These are phyloP conservation scores for Trypanosomatidae sp. DNA, from an alignment of 208 protist species.

Conservation along the genomic window DNA sequence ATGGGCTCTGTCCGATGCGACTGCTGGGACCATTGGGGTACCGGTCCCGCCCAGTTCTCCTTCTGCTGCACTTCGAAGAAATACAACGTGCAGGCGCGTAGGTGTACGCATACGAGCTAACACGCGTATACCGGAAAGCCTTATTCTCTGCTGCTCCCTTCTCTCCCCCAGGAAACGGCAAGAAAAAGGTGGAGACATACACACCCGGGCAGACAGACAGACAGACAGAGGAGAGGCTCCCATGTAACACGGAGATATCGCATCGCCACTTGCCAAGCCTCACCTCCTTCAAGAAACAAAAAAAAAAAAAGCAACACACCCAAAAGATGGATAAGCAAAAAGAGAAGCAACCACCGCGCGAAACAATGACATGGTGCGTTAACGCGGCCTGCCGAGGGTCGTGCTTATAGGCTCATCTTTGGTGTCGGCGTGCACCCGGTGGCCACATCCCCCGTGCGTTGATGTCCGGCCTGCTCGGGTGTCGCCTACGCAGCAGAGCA, in stretches of 20 bases:
- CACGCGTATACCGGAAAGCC: background rate
- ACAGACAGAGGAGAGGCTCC: background rate
- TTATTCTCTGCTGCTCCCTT: background rate
- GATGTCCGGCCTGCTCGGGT: background rate
- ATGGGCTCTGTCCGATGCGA: background rate
- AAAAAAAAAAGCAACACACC: background rate
- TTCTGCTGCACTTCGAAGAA: background rate
- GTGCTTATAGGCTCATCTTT: background rate
- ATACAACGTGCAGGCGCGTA: background rate
- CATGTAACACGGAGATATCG: background rate
- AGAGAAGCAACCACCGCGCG: too few relatives aligned
- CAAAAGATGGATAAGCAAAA: background rate
- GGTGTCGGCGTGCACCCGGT: background rate
- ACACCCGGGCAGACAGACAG: background rate
- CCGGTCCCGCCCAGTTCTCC: background rate
- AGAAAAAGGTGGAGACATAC: background rate
- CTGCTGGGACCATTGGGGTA: background rate
- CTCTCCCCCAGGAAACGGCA: slow-evolving; percentile 1
- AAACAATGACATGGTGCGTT: background rate
- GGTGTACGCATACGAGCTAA: background rate
- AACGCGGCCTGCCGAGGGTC: background rate
- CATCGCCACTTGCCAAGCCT: background rate
- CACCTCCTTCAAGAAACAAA: background rate
- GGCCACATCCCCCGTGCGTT: background rate
- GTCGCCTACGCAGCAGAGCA: background rate